These are phyloP conservation scores for Fomitopsis palustris DNA, from an alignment of 1,284 basidiomycete species.

Conservation along the genomic window DNA sequence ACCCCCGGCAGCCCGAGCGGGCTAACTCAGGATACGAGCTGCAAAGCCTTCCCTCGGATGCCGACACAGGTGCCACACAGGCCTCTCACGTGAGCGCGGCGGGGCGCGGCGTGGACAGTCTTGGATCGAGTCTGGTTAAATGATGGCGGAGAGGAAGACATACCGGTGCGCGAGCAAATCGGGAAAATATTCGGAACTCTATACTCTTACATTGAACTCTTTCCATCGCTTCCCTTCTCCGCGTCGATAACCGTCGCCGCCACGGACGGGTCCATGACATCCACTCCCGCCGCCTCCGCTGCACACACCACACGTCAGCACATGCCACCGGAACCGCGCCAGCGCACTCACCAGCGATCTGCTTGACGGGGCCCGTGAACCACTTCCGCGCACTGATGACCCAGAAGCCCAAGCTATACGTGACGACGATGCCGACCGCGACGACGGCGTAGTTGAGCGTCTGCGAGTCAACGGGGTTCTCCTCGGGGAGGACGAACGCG, in stretches of 20 bases:
- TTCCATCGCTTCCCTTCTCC: slow-evolving; percentile 5
- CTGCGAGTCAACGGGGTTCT: slow-evolving; percentile 64
- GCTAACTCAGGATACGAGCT: too few species aligned
- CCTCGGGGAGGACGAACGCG: slow-evolving; percentile 62
- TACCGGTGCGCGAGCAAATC: too few species aligned
- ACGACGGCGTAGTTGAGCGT: slow-evolving; percentile 74
- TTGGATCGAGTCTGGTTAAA: too few species aligned
- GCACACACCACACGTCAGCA: background rate
- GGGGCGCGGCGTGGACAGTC: too few species aligned
- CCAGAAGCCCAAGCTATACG: slow-evolving; percentile 65
- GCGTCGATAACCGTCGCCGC: slow-evolving; percentile 18
- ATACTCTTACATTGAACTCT: background rate
- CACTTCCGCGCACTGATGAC: slow-evolving; percentile 63
- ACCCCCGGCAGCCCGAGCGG: too few species aligned
- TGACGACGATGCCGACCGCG: slow-evolving; percentile 66
- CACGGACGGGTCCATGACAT: slow-evolving; percentile 39
- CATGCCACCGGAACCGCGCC: background rate
- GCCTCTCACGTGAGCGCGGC: too few species aligned
- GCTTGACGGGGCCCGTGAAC: slow-evolving; percentile 66
- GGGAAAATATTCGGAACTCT: too few species aligned
- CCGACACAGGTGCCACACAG: too few species aligned
- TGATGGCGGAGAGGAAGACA: too few species aligned
- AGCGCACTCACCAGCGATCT: slow-evolving; percentile 49
- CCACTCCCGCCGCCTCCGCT: slow-evolving; percentile 47
- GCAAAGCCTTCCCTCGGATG: too few species aligned